phyloP scores from a whole-genome alignment of 108 stramenopile genomes.

The Cylindrotheca fusiformis region DNA sequence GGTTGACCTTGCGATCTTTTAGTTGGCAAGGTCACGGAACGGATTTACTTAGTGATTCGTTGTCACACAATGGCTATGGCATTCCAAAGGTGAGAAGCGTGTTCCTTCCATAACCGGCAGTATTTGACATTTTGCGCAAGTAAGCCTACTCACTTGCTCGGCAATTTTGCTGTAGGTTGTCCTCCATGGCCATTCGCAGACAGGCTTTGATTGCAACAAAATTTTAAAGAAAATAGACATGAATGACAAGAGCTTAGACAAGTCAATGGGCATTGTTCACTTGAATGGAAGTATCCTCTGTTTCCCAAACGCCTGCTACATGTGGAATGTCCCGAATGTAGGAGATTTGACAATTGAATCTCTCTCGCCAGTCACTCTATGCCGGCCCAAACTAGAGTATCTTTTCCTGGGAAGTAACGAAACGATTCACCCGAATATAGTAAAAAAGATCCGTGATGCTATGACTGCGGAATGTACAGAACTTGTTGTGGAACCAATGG shows the following conservation, averaged over 20 bases:
- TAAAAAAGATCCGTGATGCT: slow-evolving; percentile 49
- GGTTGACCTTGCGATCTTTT: slow-evolving; percentile 2
- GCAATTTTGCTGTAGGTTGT: too few species aligned
- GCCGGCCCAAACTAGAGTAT: slow-evolving; percentile 57
- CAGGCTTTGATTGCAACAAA: slow-evolving; percentile 70
- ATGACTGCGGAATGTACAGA: slow-evolving; percentile 6
- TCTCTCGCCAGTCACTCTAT: slow-evolving; percentile 44
- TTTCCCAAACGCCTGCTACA: slow-evolving; percentile 63
- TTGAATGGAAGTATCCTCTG: slow-evolving; percentile 63
- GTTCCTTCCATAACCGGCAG: too few species aligned
- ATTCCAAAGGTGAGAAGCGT: neutral
- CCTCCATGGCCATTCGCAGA: slow-evolving; percentile 41
- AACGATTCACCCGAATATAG: slow-evolving; percentile 41
- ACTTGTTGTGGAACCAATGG: slow-evolving; percentile 64
- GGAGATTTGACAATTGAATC: slow-evolving; percentile 63
- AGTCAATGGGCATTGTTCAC: slow-evolving; percentile 43
- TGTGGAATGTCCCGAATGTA: slow-evolving; percentile 49
- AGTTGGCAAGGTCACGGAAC: slow-evolving; percentile 52
- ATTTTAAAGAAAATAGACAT: slow-evolving; percentile 42
- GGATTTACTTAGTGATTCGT: slow-evolving; percentile 56
- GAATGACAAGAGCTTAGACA: slow-evolving; percentile 7
- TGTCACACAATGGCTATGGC: neutral
- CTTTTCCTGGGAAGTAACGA: slow-evolving; percentile 63
- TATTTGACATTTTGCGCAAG: too few species aligned
- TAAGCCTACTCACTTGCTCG: too few species aligned